These are phyloP conservation scores for Psilocybe sp. DNA, from an alignment of 768 basidiomycete genomes.

Conservation along the genomic window DNA sequence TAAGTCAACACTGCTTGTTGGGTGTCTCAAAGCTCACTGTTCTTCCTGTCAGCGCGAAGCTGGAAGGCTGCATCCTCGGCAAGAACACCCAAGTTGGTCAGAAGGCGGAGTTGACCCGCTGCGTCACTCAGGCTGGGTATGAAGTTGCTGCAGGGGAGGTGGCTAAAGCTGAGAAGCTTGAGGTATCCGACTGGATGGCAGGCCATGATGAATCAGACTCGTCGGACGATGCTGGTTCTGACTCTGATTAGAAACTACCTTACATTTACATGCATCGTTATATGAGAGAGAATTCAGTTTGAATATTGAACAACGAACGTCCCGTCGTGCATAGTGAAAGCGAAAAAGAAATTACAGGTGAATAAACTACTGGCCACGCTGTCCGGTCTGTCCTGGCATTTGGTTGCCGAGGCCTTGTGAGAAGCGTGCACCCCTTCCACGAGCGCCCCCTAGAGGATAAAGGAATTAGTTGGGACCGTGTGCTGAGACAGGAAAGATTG, in stretches of 20 bases:
- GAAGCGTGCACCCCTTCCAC: constrained; percentile 77
- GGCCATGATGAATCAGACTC: constrained; percentile 17
- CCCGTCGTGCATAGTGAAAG: constrained; percentile 3
- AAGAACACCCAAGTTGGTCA: constrained; percentile 68
- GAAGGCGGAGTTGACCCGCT: constrained; percentile 66
- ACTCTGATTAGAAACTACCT: constrained; percentile 1
- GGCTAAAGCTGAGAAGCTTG: constrained; percentile 41
- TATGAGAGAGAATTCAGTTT: no score
- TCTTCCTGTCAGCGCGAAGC: constrained; percentile 53
- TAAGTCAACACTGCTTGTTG: constrained; percentile 29
- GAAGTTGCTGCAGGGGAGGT: constrained; percentile 62
- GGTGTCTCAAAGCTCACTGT: neutral
- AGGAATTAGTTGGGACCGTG: neutral
- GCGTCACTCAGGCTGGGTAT: constrained; percentile 76
- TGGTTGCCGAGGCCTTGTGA: constrained; percentile 81
- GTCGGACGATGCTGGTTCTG: constrained; percentile 6
- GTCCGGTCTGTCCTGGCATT: constrained; percentile 49
- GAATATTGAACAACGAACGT: neutral
- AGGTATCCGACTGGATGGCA: constrained; percentile 35
- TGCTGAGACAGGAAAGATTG: neutral
- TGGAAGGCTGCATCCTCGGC: constrained; percentile 76
- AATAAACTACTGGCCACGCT: constrained; percentile 24
- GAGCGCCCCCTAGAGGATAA: constrained; percentile 46
- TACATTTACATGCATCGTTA: neutral
- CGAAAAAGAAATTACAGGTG: constrained; percentile 7